Base-by-base conservation (phyloP, 176 grass and related monocot genomes). In the Aegilops tauschii region DNA sequence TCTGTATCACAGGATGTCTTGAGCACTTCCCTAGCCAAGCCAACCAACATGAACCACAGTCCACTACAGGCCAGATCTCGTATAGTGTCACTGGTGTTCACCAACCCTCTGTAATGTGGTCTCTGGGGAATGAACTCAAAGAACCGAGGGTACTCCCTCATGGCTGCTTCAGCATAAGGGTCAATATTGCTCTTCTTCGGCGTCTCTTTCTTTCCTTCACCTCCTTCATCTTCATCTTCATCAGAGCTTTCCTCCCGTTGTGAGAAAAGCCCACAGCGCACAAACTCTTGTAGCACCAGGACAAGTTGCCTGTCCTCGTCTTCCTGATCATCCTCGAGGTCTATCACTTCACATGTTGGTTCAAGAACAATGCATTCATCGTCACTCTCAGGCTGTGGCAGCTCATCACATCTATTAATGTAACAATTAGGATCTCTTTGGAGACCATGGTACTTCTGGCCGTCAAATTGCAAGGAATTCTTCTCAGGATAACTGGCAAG, bases 41-140 rank as follows among this genome's bases (percentile, higher is more conserved):
- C 82, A 49, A 91, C 68, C n/a, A 94, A 50, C 54, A 83, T 65
- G 49, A 87, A 83, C 92, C 89, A 94, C 28, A 89, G 44, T 69
- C 89, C 90, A 40, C 85, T 86, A 67, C 84, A 89, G 31, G 73
- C 63, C 58, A 91, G 76, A 75, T 84, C 83, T 83, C 78, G 62
- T 50, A 91, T 37, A 75, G 69, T 40, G 36, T 85, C 84, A 21
- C 61, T 73, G 1, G n/a, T 40, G 13, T 81, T 87, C 44, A 82
- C 18, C 8, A 91, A 58, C 35, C 92, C 92, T 89, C 31, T 85
- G 78, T 94, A 94, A 78, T 94, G 92, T 76, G 92, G 92, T 79
- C 73, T 85, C 32, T 94, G 92, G 13, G 92, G 92, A 74, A 94
- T 87, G 65, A 94, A 12, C 77, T 87, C 34, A 70, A 94, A 94